Percentiles rank a stretch among this genome's conserved stretches.
Conservation (phyloP, 139 green algal genomes). For the Micractinium sp. region DNA sequence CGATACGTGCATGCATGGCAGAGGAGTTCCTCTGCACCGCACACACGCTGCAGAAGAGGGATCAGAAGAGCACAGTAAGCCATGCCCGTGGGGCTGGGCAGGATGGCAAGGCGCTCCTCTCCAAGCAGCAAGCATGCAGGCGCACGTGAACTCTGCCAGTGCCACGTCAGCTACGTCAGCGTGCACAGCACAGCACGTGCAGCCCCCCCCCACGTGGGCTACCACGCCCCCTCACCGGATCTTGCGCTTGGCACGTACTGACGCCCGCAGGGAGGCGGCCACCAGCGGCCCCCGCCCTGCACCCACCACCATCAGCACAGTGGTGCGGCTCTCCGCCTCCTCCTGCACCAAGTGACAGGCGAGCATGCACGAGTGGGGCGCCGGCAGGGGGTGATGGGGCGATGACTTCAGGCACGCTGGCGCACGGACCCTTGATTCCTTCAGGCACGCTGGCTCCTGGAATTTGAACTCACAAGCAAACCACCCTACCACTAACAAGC, state of each 20-base stretch:
- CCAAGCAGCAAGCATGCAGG: too few species aligned
- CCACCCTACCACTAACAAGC: too few species aligned
- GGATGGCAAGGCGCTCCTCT: too few species aligned
- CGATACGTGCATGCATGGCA: neutral
- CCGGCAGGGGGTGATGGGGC: neutral
- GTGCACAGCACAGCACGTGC: too few species aligned
- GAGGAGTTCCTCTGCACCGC: neutral
- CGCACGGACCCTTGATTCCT: too few species aligned
- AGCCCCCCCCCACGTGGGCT: too few species aligned
- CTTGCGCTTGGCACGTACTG: slow-evolving; percentile 36
- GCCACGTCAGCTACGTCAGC: too few species aligned
- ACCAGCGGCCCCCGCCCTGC: slow-evolving; percentile 95
- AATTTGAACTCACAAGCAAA: too few species aligned
- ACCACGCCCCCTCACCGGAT: slow-evolving; percentile 46
- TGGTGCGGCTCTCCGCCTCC: slow-evolving; percentile 11
- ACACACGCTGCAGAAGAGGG: neutral
- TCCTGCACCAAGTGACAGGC: neutral
- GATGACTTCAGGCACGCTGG: too few species aligned
- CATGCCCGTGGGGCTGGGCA: too few species aligned
- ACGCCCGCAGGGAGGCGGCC: slow-evolving; percentile 69
- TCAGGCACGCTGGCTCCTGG: neutral
- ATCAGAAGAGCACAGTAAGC: too few species aligned
- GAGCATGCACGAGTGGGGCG: neutral
- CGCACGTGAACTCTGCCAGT: too few species aligned
- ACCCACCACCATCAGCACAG: slow-evolving; percentile 93